Conservation (phyloP, 2,329 filamentous ascomycete species). For the Cercospora zeae-maydis region DNA sequence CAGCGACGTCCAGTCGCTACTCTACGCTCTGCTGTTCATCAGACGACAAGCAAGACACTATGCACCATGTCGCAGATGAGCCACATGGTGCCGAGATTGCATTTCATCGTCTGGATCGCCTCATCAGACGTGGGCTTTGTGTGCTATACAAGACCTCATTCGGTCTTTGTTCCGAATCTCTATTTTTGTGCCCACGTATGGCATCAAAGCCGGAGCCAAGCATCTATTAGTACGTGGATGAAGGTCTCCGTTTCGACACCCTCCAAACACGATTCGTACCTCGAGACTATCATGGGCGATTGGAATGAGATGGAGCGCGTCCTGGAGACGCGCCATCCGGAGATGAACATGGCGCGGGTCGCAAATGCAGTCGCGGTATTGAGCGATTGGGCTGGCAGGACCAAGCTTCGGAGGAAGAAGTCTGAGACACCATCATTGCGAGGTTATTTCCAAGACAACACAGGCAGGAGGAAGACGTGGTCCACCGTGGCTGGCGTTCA, state of each 20-base stretch:
- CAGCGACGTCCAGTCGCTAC: not conserved
- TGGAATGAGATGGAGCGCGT: conserved; percentile 2
- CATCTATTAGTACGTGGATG: not conserved
- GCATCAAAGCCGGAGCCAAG: not conserved
- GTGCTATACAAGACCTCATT: not conserved
- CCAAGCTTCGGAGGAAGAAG: not conserved
- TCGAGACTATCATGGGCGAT: not conserved
- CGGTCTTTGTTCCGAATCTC: not conserved
- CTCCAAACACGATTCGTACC: not conserved
- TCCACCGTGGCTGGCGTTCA: not conserved
- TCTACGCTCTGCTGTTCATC: not conserved
- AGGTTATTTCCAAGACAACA: not conserved
- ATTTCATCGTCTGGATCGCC: not conserved
- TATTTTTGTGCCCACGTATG: not conserved
- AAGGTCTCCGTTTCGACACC: not conserved
- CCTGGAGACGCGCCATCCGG: conserved; percentile 7
- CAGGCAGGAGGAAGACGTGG: not conserved
- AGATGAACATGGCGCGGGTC: conserved; percentile 1
- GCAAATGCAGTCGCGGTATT: not conserved
- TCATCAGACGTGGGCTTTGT: not conserved
- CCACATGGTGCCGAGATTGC: not conserved
- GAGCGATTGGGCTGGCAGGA: not conserved
- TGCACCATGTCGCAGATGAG: not conserved
- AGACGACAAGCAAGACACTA: not conserved
- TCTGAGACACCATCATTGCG: not conserved